phyloP scores from a whole-genome alignment of 1,284 basidiomycete genomes.

The Violaceomyces palustris region DNA sequence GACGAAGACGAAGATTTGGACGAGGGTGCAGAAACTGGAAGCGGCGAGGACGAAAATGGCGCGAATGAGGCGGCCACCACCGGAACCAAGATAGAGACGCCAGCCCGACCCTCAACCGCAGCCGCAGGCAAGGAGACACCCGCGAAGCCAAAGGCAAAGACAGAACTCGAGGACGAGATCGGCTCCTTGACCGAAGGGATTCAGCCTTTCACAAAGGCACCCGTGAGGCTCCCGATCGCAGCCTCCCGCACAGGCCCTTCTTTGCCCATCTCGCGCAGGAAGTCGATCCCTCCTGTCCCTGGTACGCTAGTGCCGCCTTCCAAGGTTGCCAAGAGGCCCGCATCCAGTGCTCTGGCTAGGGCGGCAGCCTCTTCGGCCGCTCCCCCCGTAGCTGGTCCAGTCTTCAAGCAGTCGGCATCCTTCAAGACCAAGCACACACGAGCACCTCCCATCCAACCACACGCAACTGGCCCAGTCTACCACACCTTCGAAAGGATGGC shows the following conservation, averaged over 20 bases:
- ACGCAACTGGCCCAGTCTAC: slow-evolving; percentile 39
- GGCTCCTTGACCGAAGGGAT: slow-evolving; percentile 34
- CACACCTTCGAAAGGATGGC: slow-evolving; percentile 50
- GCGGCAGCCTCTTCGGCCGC: slow-evolving; percentile 25
- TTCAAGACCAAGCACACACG: slow-evolving; percentile 19
- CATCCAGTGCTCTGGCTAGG: slow-evolving; percentile 18
- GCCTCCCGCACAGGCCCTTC: slow-evolving; percentile 15
- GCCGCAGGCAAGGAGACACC: slow-evolving; percentile 55
- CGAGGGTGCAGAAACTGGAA: slow-evolving; percentile 8
- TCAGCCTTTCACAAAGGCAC: slow-evolving; percentile 18
- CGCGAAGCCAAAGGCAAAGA: slow-evolving; percentile 39
- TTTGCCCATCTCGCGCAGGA: slow-evolving; percentile 19
- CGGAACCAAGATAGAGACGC: no score
- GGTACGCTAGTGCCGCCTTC: slow-evolving; percentile 21
- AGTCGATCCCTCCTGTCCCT: slow-evolving; percentile 8
- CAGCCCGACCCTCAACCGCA: slow-evolving; percentile 63
- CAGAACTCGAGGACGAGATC: slow-evolving; percentile 49
- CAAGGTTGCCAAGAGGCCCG: slow-evolving; percentile 15
- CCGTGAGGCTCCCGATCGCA: slow-evolving; percentile 23
- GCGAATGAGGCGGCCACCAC: no score
- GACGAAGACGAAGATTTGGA: slow-evolving; percentile 52
- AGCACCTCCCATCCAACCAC: slow-evolving; percentile 23
- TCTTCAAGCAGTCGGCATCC: slow-evolving; percentile 9
- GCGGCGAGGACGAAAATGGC: no score
- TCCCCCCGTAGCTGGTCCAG: slow-evolving; percentile 16